A percentile compares a stretch with the other conserved stretches of the same genome.
Conservation (phyloP, 1,139 yeast genomes). For the Debaryomyces singareniensis region DNA sequence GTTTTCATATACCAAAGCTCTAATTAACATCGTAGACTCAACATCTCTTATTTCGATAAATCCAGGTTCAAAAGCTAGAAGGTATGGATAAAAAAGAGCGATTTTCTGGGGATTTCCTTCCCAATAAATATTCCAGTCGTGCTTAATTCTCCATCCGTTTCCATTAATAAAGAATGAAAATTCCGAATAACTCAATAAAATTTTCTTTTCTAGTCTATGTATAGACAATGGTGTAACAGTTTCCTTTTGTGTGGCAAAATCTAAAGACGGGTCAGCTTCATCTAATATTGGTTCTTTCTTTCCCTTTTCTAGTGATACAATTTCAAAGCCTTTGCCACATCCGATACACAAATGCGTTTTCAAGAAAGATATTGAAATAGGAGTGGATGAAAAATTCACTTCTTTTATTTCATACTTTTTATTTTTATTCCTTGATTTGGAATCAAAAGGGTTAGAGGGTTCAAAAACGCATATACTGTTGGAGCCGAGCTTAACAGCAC, state of each 20-base stretch:
- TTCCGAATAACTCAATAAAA: constrained; percentile 80
- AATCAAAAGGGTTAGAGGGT: constrained; percentile 56
- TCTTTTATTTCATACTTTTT: constrained; percentile 68
- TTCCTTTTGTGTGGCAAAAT: constrained; percentile 87
- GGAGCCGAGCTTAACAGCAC: constrained; percentile 78
- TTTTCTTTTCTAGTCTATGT: constrained; percentile 83
- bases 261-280: constrained; percentile 95
- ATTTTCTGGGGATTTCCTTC: constrained; percentile 92
- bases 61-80: constrained; percentile 82
- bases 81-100: constrained; percentile 89
- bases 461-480: constrained; percentile 82
- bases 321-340: constrained; percentile 93
- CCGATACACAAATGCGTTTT: constrained; percentile 90
- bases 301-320: constrained; percentile 75
- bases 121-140: constrained; percentile 94
- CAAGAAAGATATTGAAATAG: constrained; percentile 84
- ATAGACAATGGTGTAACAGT: constrained; percentile 81
- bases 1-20: constrained; percentile 93
- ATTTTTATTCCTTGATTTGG: constrained; percentile 55
- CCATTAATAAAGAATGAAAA: constrained; percentile 91
- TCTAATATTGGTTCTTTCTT: constrained; percentile 75
- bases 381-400: constrained; percentile 78
- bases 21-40: constrained; percentile 75
- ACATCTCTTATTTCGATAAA: constrained; percentile 91
- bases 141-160: constrained; percentile 94